Base-by-base conservation (phyloP, 768 basidiomycete genomes). In the Mycena leptocephala region DNA sequence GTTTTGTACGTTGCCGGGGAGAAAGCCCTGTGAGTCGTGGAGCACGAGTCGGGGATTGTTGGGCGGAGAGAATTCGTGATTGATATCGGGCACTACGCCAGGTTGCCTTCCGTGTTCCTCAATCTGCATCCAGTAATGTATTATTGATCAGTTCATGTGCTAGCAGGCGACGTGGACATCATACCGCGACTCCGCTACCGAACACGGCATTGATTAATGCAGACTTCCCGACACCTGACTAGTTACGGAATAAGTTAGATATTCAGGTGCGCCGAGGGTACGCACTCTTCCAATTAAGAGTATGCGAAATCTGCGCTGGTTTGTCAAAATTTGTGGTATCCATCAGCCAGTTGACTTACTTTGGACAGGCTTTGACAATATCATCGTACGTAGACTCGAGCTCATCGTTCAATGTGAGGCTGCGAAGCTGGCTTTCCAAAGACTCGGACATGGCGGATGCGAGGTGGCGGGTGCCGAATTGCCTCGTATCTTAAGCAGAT, bases 21-120 rank as follows among this genome's bases (percentile, higher is more conserved):
- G 35, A 24, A 66, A 66, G 14, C 64, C 64, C 64, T 66, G 64
- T 5, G 64, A 66, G 64, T 66, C 64, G 32, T 53, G 64, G 18
- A 66, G 26, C 8, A 66, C 64, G 10, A 66, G 64, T 9, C 46
- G 64, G 26, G 30, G 46, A 26, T 66, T 66, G 46, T 66, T 66
- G 32, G 64, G 64, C 32, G 35, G 32, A 35, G 26, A 7, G 22
- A 51, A 51, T 66, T 66, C 64, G 5, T 30, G 18, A 30, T 51
- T 66, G 32, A 66, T 66, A 22, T 53, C 64, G 1, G 3, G 30
- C 9, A 66, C 46, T 3, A 53, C n/a, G 11, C 62, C 26, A 39
- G 39, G 9, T 30, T 63, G n/a, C 7, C 14, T 24, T 63, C 62
- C 62, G 39, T 63, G 62, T 43, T 62, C 58, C 22, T 59, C 58